Base-by-base conservation (phyloP, 1,284 basidiomycete genomes). In the Naganishia liquefaciens region DNA sequence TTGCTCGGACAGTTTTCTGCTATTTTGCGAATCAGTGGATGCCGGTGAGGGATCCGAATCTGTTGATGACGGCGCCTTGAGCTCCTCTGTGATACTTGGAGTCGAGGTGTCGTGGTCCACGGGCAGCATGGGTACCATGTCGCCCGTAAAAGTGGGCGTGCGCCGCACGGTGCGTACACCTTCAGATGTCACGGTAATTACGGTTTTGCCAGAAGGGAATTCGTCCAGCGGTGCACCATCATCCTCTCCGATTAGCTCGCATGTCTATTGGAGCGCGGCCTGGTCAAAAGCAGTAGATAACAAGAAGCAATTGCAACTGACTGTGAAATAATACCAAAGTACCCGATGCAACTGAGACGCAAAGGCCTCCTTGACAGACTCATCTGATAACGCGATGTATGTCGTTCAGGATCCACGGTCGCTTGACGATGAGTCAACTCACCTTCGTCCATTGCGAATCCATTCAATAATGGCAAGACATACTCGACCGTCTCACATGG, bases 271-370 rank as follows among this genome's bases (percentile, higher is more conserved):
- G 33, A 37, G 33, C 33, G 33, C 13, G 61, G 3, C 27, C 9
- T 19, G 27, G 27, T 19, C 19, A 42, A 19, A 49, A 46, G 33
- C 27, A 7, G 30, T 19, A 11, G 13, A 5, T 6, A 10, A 61
- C 9, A 5, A 3, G 4, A 30, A 7, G 27, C 1, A 15, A 10
- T 19, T n/a, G 28, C 17, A n/a, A 71, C 82, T 71, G 70, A 89
- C 86, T 39, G 91, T 88, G 74, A 92, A 88, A 79, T 95, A 98
- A 87, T 91, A 96, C 93, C 93, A 97, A 70, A 97, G 85, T 70
- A 96, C 85, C 49, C 85, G 81, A 57, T 91, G 86, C 27, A 99
- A 81, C 73, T 92, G 87, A 2, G 86, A 84, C 1, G 91, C 88
- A 46, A 99, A 87, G 0, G 92, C 90, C 73, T 96, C 91, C 77